Conservation (phyloP, 257 asterid genomes). For the Solanum ossicruentum region DNA sequence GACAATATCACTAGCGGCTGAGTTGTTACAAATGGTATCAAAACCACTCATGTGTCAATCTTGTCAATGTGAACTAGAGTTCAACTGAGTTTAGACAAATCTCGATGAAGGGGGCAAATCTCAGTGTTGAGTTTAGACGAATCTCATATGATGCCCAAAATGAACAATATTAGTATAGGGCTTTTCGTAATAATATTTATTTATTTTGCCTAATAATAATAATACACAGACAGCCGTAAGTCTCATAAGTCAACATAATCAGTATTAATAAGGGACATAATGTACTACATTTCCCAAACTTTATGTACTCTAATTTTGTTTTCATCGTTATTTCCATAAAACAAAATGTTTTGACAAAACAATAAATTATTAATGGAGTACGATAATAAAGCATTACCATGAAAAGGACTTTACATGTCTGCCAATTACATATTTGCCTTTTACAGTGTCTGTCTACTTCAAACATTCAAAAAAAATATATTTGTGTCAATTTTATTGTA, state of each 20-base stretch:
- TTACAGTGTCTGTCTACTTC: background rate
- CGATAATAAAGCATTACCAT: background rate
- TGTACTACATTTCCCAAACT: background rate
- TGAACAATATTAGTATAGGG: too few relatives aligned
- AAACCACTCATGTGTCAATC: too few relatives aligned
- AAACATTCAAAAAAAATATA: background rate
- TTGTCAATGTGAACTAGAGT: too few relatives aligned
- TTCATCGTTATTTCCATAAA: background rate
- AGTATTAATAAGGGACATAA: background rate
- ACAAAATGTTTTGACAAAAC: background rate
- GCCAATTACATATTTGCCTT: background rate
- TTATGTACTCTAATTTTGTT: background rate
- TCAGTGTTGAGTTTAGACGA: too few relatives aligned
- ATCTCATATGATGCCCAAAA: too few relatives aligned
- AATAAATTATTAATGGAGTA: background rate
- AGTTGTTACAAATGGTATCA: too few relatives aligned
- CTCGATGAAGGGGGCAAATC: rapidly evolving
- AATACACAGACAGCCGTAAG: background rate
- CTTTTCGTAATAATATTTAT: background rate
- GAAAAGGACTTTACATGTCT: background rate
- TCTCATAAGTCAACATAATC: background rate
- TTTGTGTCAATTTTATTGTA: background rate
- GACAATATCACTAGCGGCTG: too few relatives aligned
- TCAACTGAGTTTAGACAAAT: too few relatives aligned
- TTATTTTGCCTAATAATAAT: background rate